Base-by-base conservation (phyloP, 345 rosid genomes). In the Rhizophora apiculata region DNA sequence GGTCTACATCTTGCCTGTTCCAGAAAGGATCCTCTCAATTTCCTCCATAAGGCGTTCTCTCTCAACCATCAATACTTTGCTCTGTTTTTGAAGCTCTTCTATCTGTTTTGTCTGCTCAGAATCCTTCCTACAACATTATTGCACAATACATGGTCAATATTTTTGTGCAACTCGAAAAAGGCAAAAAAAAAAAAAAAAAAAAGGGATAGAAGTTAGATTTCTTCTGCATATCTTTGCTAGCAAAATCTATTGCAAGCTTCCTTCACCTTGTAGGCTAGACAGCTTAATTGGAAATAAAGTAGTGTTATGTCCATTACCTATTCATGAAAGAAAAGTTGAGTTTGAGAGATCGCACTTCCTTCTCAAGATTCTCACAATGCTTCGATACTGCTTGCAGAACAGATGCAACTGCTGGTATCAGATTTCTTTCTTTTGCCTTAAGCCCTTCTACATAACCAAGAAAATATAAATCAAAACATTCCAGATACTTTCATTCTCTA, bases 311-410 rank as follows among this genome's bases (percentile, higher is more conserved):
- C 10, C 34, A 10, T 62, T 72, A 86, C 88, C 89, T 85, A 49
- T 89, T 86, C 89, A 87, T 89, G 87, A 86, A 89, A 55, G 94
- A 86, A 70, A 86, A 43, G 76, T 89, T 89, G 13, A 89, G 85
- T 67, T 86, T 86, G 70, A 85, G 95, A 3, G 95, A 89, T 48
- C 91, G 80, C 21, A 86, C 95, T 85, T 89, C 95, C 85, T 89
- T 89, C 76, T 86, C 95, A 60, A 89, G 87, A 65, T 82, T 82
- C 26, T 85, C 91, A 59, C 86, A 86, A 57, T 88, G 76, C 78
- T 82, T 85, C 64, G 85, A 27, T 27, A 85, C 73, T 34, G 88
- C 64, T 56, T 84, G 88, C 87, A 84, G 72, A 66, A 86, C 91
- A 5, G 89, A 64, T 36, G 95, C 86, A 61, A 82, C 68, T 53